These are phyloP conservation scores for Thermothelomyces thermophilus DNA, from an alignment of 2,329 filamentous ascomycete genomes.

Conservation along the genomic window DNA sequence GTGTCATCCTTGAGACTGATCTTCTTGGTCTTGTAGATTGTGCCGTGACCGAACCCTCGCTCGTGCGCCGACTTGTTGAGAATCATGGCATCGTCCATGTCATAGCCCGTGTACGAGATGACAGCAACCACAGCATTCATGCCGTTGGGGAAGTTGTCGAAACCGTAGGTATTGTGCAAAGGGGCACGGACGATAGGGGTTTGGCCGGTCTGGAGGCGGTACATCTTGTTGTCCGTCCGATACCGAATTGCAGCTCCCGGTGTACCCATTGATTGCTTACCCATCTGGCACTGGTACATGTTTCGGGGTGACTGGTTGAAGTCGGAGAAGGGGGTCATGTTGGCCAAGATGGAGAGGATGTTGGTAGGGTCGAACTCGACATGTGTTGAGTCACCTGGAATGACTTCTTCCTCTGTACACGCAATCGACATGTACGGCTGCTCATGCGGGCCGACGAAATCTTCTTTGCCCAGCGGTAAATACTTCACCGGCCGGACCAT, in stretches of 20 bases:
- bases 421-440: conserved; percentile 99
- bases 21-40: conserved; percentile 97
- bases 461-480: conserved; percentile 74
- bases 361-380: conserved; percentile 93
- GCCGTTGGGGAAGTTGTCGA: conserved; percentile 97
- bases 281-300: conserved; percentile 99
- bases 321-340: conserved; percentile 98
- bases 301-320: conserved; percentile 98
- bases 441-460: conserved; percentile 88
- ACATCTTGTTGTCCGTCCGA: conserved; percentile 95
- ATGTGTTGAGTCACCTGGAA: conserved; percentile 84
- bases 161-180: conserved; percentile 89
- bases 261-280: conserved; percentile 98
- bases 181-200: conserved; percentile 89
- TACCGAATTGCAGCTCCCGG: conserved; percentile 77
- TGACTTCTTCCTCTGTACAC: conserved; percentile 78
- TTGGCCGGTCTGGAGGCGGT: conserved; percentile 89
- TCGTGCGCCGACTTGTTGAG: conserved; percentile 96
- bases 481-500: conserved; percentile 94
- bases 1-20: conserved; percentile 77
- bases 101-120: conserved; percentile 97
- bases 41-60: conserved; percentile 89
- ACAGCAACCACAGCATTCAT: conserved; percentile 94
- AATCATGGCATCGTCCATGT: conserved; percentile 99
- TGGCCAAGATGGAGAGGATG: conserved; percentile 93